Conservation (phyloP, 768 basidiomycete genomes). For the Serendipita sp. region DNA sequence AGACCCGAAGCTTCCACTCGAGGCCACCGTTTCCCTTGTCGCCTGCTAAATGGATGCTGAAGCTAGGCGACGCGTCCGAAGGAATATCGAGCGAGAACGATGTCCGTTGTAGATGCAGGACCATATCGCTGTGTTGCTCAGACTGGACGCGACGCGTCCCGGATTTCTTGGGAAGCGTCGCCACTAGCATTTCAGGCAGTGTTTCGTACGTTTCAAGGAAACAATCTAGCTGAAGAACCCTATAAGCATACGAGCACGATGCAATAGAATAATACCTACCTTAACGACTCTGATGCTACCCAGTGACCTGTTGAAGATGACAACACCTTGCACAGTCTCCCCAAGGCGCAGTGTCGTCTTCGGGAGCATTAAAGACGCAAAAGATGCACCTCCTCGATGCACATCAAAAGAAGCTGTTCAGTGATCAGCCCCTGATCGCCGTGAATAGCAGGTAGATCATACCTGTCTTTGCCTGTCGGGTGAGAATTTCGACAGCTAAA, state of each 20-base stretch:
- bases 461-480: conserved; percentile 83
- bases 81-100: conserved; percentile 88
- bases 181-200: conserved; percentile 45
- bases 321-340: conserved; percentile 79
- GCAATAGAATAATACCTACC: conserved; percentile 29
- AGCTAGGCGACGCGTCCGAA: conserved; percentile 77
- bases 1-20: conserved; percentile 78
- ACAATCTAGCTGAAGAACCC: neutral
- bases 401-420: conserved; percentile 80
- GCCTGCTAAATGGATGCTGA: conserved; percentile 44
- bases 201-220: conserved; percentile 78
- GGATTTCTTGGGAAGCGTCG: conserved; percentile 24
- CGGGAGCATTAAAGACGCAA: conserved; percentile 81
- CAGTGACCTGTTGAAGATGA: conserved; percentile 66
- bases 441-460: conserved; percentile 14
- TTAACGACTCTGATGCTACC: conserved; percentile 66
- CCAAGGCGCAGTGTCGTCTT: conserved; percentile 86
- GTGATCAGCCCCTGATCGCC: neutral
- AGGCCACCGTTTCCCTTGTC: conserved; percentile 44
- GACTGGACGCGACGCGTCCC: conserved; percentile 64
- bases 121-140: conserved; percentile 69
- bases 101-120: conserved; percentile 54
- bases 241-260: neutral
- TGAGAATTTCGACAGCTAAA: conserved; percentile 78
- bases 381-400: conserved; percentile 77